phyloP scores from a whole-genome alignment of 257 asterid genomes.

The Voacanga thouarsii region DNA sequence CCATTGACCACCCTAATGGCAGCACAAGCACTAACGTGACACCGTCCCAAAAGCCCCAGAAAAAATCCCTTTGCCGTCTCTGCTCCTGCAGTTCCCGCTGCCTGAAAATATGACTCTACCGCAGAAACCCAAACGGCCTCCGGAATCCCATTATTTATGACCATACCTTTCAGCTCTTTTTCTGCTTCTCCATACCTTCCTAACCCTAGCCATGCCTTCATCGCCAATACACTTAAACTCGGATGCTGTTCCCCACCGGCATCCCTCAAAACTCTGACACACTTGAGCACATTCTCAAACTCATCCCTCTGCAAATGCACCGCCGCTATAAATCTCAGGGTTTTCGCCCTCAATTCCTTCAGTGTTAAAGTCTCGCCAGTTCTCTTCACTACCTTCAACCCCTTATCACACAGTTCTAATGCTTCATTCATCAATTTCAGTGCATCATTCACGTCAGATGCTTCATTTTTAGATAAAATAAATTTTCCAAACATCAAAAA shows the following conservation, averaged over 20 bases:
- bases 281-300: constrained; percentile 85
- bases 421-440: constrained; percentile 86
- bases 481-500: constrained; percentile 69
- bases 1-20: constrained; percentile 76
- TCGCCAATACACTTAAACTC: constrained; percentile 85
- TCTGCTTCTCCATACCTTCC: constrained; percentile 81
- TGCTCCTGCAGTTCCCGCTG: constrained; percentile 85
- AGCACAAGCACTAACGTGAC: constrained; percentile 79
- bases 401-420: constrained; percentile 84
- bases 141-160: constrained; percentile 73
- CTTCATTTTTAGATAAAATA: constrained; percentile 51
- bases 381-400: constrained; percentile 77
- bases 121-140: constrained; percentile 98
- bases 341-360: constrained; percentile 81
- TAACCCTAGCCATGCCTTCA: constrained; percentile 98
- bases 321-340: constrained; percentile 84
- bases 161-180: constrained; percentile 93
- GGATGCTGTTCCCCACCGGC: constrained; percentile 81
- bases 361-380: constrained; percentile 62
- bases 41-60: constrained; percentile 75
- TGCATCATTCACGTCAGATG: constrained; percentile 59
- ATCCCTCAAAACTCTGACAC: constrained; percentile 83
- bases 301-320: constrained; percentile 90
- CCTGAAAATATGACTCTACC: constrained; percentile 78
- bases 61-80: constrained; percentile 81